Conservation (phyloP, 495 filamentous ascomycete species). For the Niebla homalea region DNA sequence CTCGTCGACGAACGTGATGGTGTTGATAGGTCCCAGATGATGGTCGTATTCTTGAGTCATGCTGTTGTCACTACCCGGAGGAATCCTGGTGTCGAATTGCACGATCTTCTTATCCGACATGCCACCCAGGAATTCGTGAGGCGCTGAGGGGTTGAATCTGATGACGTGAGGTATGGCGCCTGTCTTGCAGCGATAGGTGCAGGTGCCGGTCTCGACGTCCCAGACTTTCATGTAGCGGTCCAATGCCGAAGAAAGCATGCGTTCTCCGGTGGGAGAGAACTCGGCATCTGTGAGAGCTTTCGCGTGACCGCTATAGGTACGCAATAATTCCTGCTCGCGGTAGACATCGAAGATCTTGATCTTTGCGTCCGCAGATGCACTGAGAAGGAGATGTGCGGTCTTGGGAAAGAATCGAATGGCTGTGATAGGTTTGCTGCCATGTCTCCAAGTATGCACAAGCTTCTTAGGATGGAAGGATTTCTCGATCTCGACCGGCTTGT, state of each 20-base stretch:
- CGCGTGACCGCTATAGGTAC: constrained; percentile 78
- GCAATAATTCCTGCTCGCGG: constrained; percentile 71
- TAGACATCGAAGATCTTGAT: constrained; percentile 95
- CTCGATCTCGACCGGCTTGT: constrained; percentile 60
- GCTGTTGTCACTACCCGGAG: constrained; percentile 33
- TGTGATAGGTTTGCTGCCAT: constrained; percentile 74
- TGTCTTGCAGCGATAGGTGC: constrained; percentile 71
- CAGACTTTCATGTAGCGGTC: constrained; percentile 93
- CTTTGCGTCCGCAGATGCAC: constrained; percentile 71
- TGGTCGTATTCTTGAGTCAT: constrained; percentile 97
- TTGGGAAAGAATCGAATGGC: constrained; percentile 76
- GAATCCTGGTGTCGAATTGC: constrained; percentile 79
- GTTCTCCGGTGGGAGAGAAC: constrained; percentile 69
- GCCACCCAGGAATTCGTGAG: constrained; percentile 85
- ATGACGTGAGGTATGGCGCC: constrained; percentile 93
- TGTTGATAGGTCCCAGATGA: constrained; percentile 94
- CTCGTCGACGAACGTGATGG: constrained; percentile 89
- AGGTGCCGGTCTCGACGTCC: constrained; percentile 92
- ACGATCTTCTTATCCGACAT: constrained; percentile 98
- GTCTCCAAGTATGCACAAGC: constrained; percentile 75
- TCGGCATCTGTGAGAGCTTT: constrained; percentile 84
- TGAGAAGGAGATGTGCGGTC: constrained; percentile 78
- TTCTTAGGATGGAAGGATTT: constrained; percentile 94
- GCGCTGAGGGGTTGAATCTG: constrained; percentile 71
- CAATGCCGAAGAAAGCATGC: constrained; percentile 84